Evolutionary conservation across 2,329 filamentous ascomycete species (phyloP).

Genomic region (Ramichloridium luteum): DNA sequence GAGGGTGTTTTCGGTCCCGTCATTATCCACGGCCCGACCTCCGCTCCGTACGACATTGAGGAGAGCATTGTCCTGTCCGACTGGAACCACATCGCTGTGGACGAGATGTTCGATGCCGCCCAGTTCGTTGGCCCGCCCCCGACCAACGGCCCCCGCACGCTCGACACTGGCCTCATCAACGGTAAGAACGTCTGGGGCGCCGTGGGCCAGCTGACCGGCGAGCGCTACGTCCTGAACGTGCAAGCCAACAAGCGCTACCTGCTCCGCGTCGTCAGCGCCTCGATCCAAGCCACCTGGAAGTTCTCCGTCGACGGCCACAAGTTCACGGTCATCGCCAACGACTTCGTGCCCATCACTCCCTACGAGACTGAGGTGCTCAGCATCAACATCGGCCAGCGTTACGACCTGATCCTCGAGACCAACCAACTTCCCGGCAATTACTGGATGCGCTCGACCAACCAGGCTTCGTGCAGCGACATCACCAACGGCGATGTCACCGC

Average conservation of each 20-base stretch:
- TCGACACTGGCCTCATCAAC: slow-evolving; percentile 35
- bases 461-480: slow-evolving; percentile 27
- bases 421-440: slow-evolving; percentile 19
- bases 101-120: slow-evolving; percentile 17
- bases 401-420: slow-evolving; percentile 22
- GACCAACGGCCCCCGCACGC: slow-evolving; percentile 23
- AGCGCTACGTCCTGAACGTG: slow-evolving; percentile 7
- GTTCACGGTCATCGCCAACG: slow-evolving; percentile 28
- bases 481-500: slow-evolving; percentile 24
- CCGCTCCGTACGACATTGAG: slow-evolving; percentile 29
- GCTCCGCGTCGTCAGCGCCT: slow-evolving; percentile 23
- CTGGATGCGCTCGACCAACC: slow-evolving; percentile 27
- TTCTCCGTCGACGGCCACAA: slow-evolving; percentile 33
- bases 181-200: slow-evolving; percentile 29
- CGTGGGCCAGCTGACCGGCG: slow-evolving; percentile 8
- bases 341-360: slow-evolving; percentile 27
- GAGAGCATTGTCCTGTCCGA: slow-evolving; percentile 27
- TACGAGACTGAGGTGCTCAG: slow-evolving; percentile 27
- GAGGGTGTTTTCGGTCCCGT: slow-evolving; percentile 30
- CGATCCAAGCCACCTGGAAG: slow-evolving; percentile 30
- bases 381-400: slow-evolving; percentile 27
- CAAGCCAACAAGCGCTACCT: slow-evolving; percentile 19
- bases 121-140: slow-evolving; percentile 3
- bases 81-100: slow-evolving; percentile 27
- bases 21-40: slow-evolving; percentile 30